A percentile compares a stretch with the other conserved stretches of the same genome.
phyloP scores from a whole-genome alignment of 2,329 filamentous ascomycete species.

The Sporothrix protearum region DNA sequence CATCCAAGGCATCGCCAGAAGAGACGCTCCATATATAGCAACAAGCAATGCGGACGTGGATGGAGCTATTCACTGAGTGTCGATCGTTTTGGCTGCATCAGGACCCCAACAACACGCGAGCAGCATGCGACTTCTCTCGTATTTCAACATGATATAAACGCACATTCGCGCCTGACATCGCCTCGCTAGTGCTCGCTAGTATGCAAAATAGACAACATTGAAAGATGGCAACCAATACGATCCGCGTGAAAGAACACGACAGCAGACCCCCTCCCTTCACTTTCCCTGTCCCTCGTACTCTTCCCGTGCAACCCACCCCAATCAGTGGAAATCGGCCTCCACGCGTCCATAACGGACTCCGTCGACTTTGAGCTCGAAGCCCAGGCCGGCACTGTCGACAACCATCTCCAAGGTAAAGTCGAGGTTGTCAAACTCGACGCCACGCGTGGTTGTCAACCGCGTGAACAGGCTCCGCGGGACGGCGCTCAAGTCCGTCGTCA shows the following conservation, averaged over 20 bases:
- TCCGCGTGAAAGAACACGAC: not conserved
- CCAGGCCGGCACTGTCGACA: constrained; percentile 70
- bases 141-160: not conserved
- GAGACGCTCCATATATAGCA: too few relatives aligned
- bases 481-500: constrained; percentile 74
- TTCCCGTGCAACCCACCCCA: constrained; percentile 25
- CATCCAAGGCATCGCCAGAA: too few relatives aligned
- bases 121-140: not conserved
- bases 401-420: constrained; percentile 82
- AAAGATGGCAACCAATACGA: not conserved
- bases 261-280: not conserved
- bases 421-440: constrained; percentile 76
- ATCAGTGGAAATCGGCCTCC: constrained; percentile 70
- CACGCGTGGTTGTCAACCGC: constrained; percentile 70
- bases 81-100: too few relatives aligned
- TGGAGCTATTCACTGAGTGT: not conserved
- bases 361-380: constrained; percentile 76
- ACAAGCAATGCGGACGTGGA: not conserved
- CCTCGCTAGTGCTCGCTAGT: constrained; percentile 2
- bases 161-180: not conserved
- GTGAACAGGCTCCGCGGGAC: constrained; percentile 73
- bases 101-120: too few relatives aligned
- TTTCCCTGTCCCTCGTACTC: not conserved
- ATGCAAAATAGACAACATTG: constrained; percentile 5
- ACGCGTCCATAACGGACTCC: constrained; percentile 73